Conservation (phyloP, 805 yeast genomes). For the Barnettozyma pratensis region DNA sequence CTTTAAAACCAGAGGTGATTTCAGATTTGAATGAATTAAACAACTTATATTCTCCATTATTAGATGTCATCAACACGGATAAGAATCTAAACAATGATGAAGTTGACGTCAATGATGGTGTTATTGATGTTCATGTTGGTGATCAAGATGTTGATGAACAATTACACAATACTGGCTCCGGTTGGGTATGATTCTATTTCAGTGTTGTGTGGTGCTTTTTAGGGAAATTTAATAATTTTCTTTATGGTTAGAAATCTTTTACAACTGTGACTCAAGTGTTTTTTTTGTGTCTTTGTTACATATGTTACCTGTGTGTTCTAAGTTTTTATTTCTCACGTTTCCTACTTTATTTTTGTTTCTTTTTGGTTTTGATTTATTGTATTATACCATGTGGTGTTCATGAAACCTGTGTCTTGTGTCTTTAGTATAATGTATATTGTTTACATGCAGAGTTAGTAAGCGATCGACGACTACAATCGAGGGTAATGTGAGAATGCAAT, state of each 20-base stretch:
- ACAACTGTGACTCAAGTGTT: not conserved
- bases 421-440: too few relatives aligned
- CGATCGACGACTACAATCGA: too few relatives aligned
- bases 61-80: conserved; percentile 32
- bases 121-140: conserved; percentile 5
- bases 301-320: not conserved
- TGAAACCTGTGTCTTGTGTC: too few relatives aligned
- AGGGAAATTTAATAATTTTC: not conserved
- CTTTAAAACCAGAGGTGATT: conserved; percentile 43
- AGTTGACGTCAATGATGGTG: conserved; percentile 3
- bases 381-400: too few relatives aligned
- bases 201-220: not conserved
- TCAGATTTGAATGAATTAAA: conserved; percentile 43
- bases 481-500: too few relatives aligned
- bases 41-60: conserved; percentile 36
- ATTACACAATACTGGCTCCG: conserved; percentile 1
- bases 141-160: conserved; percentile 7
- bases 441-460: too few relatives aligned
- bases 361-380: too few relatives aligned
- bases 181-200: conserved; percentile 4
- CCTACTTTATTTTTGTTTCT: too few relatives aligned
- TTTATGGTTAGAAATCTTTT: not conserved
- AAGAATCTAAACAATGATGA: not conserved
- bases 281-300: not conserved
- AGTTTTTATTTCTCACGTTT: not conserved